A percentile compares a stretch with the other conserved stretches of the same genome.
Conservation (phyloP, 768 basidiomycete genomes). For the Pholiota conissans region DNA sequence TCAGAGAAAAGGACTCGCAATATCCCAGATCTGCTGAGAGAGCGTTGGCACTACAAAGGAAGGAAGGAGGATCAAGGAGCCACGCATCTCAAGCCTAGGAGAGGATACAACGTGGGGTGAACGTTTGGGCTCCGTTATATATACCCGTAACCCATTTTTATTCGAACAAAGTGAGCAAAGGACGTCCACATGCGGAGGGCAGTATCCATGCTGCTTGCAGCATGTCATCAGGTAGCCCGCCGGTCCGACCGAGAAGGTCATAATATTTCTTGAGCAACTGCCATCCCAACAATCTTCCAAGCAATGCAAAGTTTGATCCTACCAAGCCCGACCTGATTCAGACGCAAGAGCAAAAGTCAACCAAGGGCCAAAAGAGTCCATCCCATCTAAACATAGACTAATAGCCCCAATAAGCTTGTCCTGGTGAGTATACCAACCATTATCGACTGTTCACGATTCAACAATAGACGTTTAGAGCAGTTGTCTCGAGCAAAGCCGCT, state of each 20-base stretch:
- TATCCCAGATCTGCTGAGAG: conserved; percentile 57
- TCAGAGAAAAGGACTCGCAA: conserved; percentile 35
- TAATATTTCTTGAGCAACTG: not conserved
- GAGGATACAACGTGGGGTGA: not conserved
- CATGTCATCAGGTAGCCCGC: not conserved
- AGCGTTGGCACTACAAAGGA: conserved; percentile 18
- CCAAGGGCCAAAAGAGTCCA: too few species aligned
- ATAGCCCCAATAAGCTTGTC: not conserved
- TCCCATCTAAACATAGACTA: not conserved
- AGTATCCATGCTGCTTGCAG: not conserved
- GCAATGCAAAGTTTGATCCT: not conserved
- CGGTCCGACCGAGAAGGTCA: not conserved
- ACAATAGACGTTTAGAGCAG: too few species aligned
- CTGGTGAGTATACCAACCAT: not conserved
- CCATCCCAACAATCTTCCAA: not conserved
- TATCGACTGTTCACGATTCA: too few species aligned
- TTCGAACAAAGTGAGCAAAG: not conserved
- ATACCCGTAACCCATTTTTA: not conserved
- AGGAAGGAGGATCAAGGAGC: not conserved
- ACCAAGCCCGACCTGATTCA: not conserved
- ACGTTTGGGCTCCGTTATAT: not conserved
- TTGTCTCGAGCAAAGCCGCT: too few species aligned
- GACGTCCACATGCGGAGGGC: not conserved
- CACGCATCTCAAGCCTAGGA: not conserved
- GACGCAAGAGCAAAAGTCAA: not conserved